Evolutionary conservation across 2,329 filamentous ascomycete species (phyloP).

Genomic region (Colletotrichum spinosum): DNA sequence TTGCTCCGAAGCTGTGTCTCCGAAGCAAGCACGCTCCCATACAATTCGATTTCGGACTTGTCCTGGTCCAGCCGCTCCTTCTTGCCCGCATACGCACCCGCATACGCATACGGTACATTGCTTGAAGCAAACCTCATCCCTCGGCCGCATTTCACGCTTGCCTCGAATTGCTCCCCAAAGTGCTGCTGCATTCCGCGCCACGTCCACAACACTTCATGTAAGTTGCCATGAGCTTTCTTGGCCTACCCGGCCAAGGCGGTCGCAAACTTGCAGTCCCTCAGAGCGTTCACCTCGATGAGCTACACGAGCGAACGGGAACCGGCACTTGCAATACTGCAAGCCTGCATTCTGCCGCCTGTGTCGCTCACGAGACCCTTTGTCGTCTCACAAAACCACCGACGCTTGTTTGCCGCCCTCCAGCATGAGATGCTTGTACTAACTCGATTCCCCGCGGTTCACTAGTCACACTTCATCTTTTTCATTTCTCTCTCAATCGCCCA

Average conservation of each 20-base stretch:
- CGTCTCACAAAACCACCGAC: constrained; percentile 21
- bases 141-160: constrained; percentile 10
- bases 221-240: constrained; percentile 25
- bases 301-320: constrained; percentile 21
- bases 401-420: constrained; percentile 27
- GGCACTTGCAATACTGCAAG: neutral
- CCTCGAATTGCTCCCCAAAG: constrained; percentile 25
- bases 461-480: constrained; percentile 12
- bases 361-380: constrained; percentile 32
- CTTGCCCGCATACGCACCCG: constrained; percentile 4
- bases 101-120: neutral
- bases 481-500: neutral
- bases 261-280: constrained; percentile 20
- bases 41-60: constrained; percentile 17
- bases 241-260: constrained; percentile 1
- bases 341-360: constrained; percentile 33
- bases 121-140: constrained; percentile 28
- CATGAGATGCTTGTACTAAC: constrained; percentile 37
- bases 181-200: constrained; percentile 23
- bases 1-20: constrained; percentile 32
- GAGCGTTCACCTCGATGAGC: neutral
- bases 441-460: constrained; percentile 9
- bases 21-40: constrained; percentile 31
- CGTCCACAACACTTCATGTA: constrained; percentile 20
- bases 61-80: constrained; percentile 37